Conservation (phyloP, 768 basidiomycete species). For the Gautieria morchelliformis region DNA sequence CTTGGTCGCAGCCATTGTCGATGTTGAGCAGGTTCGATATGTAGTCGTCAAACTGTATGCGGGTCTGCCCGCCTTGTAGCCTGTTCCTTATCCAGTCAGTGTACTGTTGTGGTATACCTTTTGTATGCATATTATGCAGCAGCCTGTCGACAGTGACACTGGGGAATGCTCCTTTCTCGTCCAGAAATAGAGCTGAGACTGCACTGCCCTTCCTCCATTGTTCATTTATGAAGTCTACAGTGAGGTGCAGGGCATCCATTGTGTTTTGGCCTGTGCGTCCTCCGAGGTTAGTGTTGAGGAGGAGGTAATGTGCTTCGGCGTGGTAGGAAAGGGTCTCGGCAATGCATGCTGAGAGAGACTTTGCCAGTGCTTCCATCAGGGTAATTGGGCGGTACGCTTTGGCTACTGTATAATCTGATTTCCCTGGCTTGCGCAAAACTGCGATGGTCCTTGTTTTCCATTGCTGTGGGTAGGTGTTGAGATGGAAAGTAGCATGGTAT, state of each 20-base stretch:
- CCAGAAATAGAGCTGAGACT: too few relatives aligned
- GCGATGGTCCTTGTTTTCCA: too few relatives aligned
- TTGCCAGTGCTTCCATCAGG: constrained; percentile 23
- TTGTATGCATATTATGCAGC: background rate
- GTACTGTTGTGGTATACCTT: background rate
- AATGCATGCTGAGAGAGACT: constrained; percentile 18
- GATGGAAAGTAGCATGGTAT: constrained; percentile 21
- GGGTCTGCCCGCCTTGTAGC: background rate
- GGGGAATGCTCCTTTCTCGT: background rate
- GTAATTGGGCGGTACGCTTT: constrained; percentile 30
- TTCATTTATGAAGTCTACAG: constrained; percentile 26
- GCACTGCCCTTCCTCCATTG: constrained; percentile 21
- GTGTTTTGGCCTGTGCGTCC: too few relatives aligned
- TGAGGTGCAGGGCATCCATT: constrained; percentile 24
- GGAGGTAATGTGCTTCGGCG: constrained; percentile 22
- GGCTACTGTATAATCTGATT: constrained; percentile 22
- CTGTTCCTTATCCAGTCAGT: background rate
- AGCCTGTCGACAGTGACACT: background rate
- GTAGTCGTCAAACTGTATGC: background rate
- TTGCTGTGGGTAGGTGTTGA: too few relatives aligned
- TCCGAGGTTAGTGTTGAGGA: constrained; percentile 30
- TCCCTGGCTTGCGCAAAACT: constrained; percentile 27
- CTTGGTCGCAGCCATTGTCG: too few relatives aligned
- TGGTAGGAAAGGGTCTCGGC: constrained; percentile 17
- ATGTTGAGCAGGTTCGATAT: constrained; percentile 8